Evolutionary conservation across 73 alveolate species (phyloP).

Genomic region (Paramecium biaurelia): DNA sequence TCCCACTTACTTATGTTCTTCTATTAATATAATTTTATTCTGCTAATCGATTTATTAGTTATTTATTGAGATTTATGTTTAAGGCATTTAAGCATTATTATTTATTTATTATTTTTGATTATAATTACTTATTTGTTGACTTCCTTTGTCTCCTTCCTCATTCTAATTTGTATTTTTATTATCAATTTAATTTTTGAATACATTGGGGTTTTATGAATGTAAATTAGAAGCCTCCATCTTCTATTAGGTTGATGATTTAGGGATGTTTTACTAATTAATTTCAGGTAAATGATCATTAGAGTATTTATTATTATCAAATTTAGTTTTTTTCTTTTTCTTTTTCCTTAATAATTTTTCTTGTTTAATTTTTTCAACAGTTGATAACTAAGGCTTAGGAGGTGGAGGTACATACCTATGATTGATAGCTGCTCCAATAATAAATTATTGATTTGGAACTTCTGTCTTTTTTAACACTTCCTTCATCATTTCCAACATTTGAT

Average conservation of each 20-base stretch:
- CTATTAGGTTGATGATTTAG: not conserved
- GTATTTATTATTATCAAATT: not conserved
- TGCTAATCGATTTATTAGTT: not conserved
- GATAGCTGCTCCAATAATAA: not conserved
- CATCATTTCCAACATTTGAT: conserved; percentile 7
- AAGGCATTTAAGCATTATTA: not conserved
- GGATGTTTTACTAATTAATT: not conserved
- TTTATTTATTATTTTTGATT: not conserved
- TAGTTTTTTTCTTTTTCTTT: conserved; percentile 2
- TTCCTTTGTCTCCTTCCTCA: not conserved
- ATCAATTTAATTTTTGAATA: not conserved
- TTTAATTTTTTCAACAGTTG: conserved; percentile 30
- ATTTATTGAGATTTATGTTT: not conserved
- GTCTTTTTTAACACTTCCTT: conserved; percentile 28
- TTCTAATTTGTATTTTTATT: not conserved
- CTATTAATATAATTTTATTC: not conserved
- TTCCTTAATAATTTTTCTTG: not conserved
- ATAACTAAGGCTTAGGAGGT: not conserved
- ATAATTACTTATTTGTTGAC: not conserved
- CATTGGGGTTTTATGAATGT: not conserved
- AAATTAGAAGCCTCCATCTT: not conserved
- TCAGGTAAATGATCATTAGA: not conserved
- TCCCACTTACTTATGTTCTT: not conserved
- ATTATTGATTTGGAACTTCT: not conserved
- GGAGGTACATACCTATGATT: conserved; percentile 36